Base-by-base conservation (phyloP, 495 filamentous ascomycete genomes). In the Trichoderma erinaceum region DNA sequence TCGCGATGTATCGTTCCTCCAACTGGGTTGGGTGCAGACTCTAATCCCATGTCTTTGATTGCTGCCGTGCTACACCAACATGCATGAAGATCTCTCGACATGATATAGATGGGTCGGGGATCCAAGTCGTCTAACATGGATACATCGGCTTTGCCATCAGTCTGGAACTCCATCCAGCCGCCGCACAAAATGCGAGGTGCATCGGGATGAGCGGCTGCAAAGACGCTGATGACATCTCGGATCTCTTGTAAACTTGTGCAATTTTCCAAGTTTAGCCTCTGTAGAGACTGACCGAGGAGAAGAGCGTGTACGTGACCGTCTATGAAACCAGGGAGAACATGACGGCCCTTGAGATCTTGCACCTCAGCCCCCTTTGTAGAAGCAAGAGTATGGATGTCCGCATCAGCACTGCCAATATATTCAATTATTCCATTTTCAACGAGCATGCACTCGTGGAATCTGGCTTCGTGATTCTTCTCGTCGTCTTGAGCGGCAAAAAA, bases 161-260 rank as follows among this genome's bases (percentile, higher is more conserved):
- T 86, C 75, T 86, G 84, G 35, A 72, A 79, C 69, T 88, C 85
- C 78, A 88, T 87, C 85, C 85, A 89, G 16, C 85, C 81, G 61
- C 82, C 80, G 63, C 84, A 85, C 35, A 88, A 69, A 29, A 89
- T 84, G 5, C 85, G 80, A 44, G 81, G 75, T 7, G 78, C 70
- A 10, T 78, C 73, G 0, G 86, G 85, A 70, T 88, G 75, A 12
- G 77, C 68, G 5, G 71, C 69, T 3, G 87, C 85, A 67, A 85
- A 86, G 3, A 75, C 68, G 29, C 76, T 80, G 70, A 90, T 84
- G 2, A 76, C 70, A 21, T 71, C 67, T 1, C 80, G 81, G 69
- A 90, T 89, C 27, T 87, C 82, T 25, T 76, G 69, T 5, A 89
- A 80, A 10, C 79, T 78, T 25, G 79, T 82, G 75, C 87, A 89